These are phyloP conservation scores for Asterella californica DNA, from an alignment of 225 moss, liverwort and hornwort species.

Conservation along the genomic window DNA sequence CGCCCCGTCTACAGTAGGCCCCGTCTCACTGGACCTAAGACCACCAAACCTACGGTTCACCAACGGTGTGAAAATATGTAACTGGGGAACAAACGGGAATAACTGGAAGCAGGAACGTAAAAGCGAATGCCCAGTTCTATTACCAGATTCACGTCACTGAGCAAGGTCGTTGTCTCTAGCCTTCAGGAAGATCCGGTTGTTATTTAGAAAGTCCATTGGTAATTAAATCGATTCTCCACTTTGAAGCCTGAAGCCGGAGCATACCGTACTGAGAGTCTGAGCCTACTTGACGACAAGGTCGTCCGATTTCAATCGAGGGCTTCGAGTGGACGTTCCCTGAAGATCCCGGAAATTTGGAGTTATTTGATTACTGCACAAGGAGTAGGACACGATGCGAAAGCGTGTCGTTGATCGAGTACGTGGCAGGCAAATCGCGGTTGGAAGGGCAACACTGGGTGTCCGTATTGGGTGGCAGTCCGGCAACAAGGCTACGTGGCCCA, in stretches of 20 bases:
- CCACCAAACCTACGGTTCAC: background rate
- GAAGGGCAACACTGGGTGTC: constrained; percentile 1
- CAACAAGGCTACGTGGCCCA: constrained; percentile 13
- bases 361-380: background rate
- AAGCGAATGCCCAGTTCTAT: background rate
- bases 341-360: background rate
- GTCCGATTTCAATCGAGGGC: background rate
- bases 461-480: constrained; percentile 11
- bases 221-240: background rate
- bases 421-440: constrained; percentile 12
- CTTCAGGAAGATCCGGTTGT: background rate
- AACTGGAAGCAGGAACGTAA: background rate
- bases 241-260: background rate
- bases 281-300: background rate
- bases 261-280: background rate
- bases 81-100: background rate
- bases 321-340: background rate
- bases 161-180: background rate
- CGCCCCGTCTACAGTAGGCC: background rate
- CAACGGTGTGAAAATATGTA: background rate
- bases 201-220: background rate
- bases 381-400: constrained; percentile 11
- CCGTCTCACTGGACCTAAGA: background rate
- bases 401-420: constrained; percentile 8
- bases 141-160: background rate